These are phyloP conservation scores for Sporisorium iseilematis-ciliati DNA, from an alignment of 1,284 basidiomycete genomes.

Conservation along the genomic window DNA sequence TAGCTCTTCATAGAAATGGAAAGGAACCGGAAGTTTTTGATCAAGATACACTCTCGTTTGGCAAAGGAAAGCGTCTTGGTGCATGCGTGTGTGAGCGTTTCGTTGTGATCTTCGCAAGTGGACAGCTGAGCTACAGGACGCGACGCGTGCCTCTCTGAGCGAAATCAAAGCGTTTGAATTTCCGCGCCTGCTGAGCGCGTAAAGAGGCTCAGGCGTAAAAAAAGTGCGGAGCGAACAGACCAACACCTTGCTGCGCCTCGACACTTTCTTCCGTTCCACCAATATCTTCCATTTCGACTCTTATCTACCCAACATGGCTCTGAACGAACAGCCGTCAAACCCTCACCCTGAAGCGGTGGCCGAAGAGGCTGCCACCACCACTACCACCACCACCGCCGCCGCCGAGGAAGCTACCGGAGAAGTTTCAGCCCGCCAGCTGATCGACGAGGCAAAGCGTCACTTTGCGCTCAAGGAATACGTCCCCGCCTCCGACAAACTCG, in stretches of 20 bases:
- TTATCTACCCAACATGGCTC: slow-evolving; percentile 26
- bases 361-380: slow-evolving; percentile 1
- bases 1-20: not conserved
- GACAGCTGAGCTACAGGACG: slow-evolving; percentile 15
- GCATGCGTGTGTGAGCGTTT: not conserved
- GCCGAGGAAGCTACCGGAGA: not conserved
- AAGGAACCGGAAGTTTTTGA: not conserved
- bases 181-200: slow-evolving; percentile 12
- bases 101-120: not conserved
- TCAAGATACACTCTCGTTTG: not conserved
- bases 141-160: slow-evolving; percentile 34
- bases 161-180: not conserved
- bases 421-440: slow-evolving; percentile 33
- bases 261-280: slow-evolving; percentile 9
- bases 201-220: slow-evolving; percentile 4
- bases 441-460: slow-evolving; percentile 62
- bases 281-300: slow-evolving; percentile 3
- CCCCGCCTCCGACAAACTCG: slow-evolving; percentile 53
- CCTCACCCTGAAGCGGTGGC: slow-evolving; percentile 12
- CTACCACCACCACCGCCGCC: not conserved
- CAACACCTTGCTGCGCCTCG: slow-evolving; percentile 18
- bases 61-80: not conserved
- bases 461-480: slow-evolving; percentile 63
- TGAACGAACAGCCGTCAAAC: slow-evolving; percentile 46
- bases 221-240: slow-evolving; percentile 13